Conservation (phyloP, 1,139 yeast species). For the Sugiyamaella pinicola region DNA sequence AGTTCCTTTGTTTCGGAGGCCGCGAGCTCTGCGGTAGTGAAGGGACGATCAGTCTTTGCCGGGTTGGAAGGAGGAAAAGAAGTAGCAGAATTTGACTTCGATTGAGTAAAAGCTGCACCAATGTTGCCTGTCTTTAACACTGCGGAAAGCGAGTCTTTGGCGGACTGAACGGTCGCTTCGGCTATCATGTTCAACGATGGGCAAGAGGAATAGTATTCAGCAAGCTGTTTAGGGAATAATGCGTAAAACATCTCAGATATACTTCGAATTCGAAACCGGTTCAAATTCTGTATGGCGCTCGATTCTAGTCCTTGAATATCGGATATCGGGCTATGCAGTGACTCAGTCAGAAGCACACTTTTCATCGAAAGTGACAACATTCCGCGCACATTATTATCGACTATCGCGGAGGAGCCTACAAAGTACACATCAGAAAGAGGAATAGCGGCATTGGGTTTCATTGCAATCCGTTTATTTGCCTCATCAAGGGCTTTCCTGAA, state of each 20-base stretch:
- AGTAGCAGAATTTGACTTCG: neutral
- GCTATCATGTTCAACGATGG: constrained; percentile 18
- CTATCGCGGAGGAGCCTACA: constrained; percentile 26
- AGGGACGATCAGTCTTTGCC: neutral
- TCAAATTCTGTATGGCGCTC: constrained; percentile 6
- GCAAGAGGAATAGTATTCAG: constrained; percentile 17
- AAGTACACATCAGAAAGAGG: constrained; percentile 24
- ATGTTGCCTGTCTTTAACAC: neutral
- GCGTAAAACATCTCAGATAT: constrained; percentile 25
- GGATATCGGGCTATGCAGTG: constrained; percentile 23
- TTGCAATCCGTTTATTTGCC: neutral
- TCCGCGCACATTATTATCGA: constrained; percentile 23
- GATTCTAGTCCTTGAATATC: constrained; percentile 25
- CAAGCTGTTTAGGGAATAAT: constrained; percentile 20
- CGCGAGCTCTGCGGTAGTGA: neutral
- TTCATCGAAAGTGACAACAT: constrained; percentile 19
- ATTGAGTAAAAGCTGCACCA: neutral
- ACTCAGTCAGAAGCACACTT: constrained; percentile 28
- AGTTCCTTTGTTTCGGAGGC: neutral
- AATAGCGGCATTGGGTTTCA: neutral
- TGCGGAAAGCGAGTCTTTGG: constrained; percentile 3
- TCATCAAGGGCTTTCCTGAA: constrained; percentile 21
- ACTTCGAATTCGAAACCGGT: constrained; percentile 21
- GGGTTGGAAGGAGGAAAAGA: neutral
- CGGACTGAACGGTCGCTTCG: constrained; percentile 11